Base-by-base conservation (phyloP, 768 basidiomycete species). In the Trichaptum fuscoviolaceum region DNA sequence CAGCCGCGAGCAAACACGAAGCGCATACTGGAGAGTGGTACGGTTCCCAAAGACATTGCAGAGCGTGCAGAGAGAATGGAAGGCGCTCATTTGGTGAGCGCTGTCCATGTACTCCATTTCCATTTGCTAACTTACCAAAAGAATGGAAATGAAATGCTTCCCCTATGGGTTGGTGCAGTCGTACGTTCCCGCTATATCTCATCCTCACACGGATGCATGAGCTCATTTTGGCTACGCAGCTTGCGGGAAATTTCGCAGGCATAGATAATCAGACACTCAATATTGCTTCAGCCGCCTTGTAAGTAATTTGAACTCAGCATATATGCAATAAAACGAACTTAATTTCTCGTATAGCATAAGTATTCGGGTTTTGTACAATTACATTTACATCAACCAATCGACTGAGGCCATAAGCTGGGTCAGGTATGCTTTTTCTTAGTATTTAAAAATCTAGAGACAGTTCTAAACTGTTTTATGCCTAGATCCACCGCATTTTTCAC, bases 121-220 rank as follows among this genome's bases (percentile, higher is more conserved):
- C 25, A 20, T 67, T n/a, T 26, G 27, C 23, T 63, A 15, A 52
- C 23, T 57, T 64, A 35, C 23, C 17, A 2, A 30, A 7, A 70
- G 68, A 78, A 79, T 57, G 78, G 78, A 7, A 75, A 72, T 26
- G 78, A 79, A 65, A 70, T 68, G 5, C 71, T 76, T 67, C 75
- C 78, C 0, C 72, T 79, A 26, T 81, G 76, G 79, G 71, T 70
- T 36, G 77, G 74, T 3, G 75, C 75, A 5, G 70, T 79, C 75
- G 67, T 68, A n/a, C 5, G 65, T 63, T 34, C 24, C n/a, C 30
- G 2, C 7, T 30, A 15, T n/a, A 52, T 25, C 63, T 18, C 27
- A 23, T 18, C 27, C 24, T 15, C 42, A n/a, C 36, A 64, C n/a
- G 27, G 27, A 25, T 35, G 24, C n/a, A 63, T 36, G 2, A 42